Evolutionary conservation across 805 yeast species (phyloP).

Genomic region (Kuraishia floccosa): DNA sequence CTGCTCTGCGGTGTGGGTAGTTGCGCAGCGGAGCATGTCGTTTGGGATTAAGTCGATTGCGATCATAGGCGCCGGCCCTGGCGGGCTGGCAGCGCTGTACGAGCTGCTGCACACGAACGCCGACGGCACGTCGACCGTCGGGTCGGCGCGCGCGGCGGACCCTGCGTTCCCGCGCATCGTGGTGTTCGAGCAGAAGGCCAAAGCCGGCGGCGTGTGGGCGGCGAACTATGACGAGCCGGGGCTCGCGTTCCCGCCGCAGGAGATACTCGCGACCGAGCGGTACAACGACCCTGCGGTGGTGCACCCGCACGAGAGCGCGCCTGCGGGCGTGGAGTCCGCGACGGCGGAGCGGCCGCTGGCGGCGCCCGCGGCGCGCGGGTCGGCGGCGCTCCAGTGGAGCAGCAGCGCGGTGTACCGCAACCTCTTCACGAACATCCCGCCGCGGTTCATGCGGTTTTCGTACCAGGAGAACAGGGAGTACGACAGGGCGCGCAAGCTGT

Average conservation of each 20-base stretch:
- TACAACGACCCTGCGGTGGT: conserved; percentile 6
- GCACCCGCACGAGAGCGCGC: conserved; percentile 5
- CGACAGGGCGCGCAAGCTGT: neutral
- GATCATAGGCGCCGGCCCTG: conserved; percentile 21
- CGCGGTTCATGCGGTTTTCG: conserved; percentile 24
- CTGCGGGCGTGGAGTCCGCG: conserved; percentile 13
- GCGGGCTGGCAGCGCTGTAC: conserved; percentile 15
- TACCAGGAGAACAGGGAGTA: conserved; percentile 4
- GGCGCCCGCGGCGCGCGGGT: conserved; percentile 3
- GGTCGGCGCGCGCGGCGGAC: conserved; percentile 4
- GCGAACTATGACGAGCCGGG: conserved; percentile 9
- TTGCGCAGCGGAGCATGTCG: too few species aligned
- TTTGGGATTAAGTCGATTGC: conserved; percentile 15
- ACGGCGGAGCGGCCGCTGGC: conserved; percentile 20
- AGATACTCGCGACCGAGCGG: conserved; percentile 4
- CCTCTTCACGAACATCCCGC: conserved; percentile 29
- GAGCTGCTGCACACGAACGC: conserved; percentile 17
- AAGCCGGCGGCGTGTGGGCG: conserved; percentile 29
- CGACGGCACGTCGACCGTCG: conserved; percentile 15
- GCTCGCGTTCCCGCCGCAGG: conserved; percentile 9
- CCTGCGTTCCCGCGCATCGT: conserved; percentile 22
- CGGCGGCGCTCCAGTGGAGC: conserved; percentile 18
- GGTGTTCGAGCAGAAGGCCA: conserved; percentile 25
- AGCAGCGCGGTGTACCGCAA: conserved; percentile 24
- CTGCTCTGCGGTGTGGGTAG: too few species aligned